Evolutionary conservation across 768 basidiomycete species (phyloP), one percentile per base, ranked within the genome.

Genomic region (Ramaria sp.): DNA sequence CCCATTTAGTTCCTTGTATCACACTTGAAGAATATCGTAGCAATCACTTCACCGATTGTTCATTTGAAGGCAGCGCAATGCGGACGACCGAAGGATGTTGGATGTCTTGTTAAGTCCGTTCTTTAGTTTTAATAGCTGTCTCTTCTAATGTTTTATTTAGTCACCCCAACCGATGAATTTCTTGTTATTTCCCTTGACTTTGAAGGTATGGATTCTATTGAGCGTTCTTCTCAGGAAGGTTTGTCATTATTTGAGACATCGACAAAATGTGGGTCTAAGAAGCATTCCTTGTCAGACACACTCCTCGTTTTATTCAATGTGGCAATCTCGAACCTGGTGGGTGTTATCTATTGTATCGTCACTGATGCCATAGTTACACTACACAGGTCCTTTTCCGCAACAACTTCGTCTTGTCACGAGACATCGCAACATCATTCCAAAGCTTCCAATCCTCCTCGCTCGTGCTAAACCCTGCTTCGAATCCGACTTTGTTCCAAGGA

Each of bases 41-140:
- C 38, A 83, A 83, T 53, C 83, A 84, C 59, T 69, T 84, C 5
- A 75, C 73, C 0, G 82, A 84, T 61, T 81, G 81, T 0, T 83
- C 83, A 0, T 84, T 84, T 61, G 80, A 80, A 7, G 82, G 83
- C 0, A 79, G 75, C 9, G 82, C 82, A 0, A 82, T 83, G 80
- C 69, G 79, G n/a, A 82, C 81, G 9, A 83, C 79, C 37, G 75
- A 72, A 71, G 50, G 22, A 62, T 58, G 0, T 47, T 64, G 56
- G 30, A 64, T 62, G 7, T 62, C 63, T 39, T 55, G 63, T 63
- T 38, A 20, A 48, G 34, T 20, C 13, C 5, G 11, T 19, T n/a
- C 6, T 47, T 20, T 13, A 15, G 46, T 12, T 33, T 4, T 30
- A 20, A 38, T 4, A 3, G 12, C n/a, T 50, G 15, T 22, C 12